phyloP scores from a whole-genome alignment of 2,329 filamentous ascomycete species.

The Hypoxylon sp. region DNA sequence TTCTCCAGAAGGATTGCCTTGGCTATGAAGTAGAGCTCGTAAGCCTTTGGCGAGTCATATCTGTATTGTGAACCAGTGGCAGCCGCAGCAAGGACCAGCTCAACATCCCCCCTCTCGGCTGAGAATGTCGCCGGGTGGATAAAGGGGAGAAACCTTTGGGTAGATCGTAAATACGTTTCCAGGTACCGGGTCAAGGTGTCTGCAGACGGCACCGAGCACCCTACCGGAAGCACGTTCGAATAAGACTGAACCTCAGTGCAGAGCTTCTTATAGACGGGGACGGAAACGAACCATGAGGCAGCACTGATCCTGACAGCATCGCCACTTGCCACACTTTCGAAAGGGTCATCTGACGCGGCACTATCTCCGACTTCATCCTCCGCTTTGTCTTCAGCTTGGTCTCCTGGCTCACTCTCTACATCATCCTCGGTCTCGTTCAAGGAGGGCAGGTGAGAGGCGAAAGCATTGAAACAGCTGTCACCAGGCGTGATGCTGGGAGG shows the following conservation, averaged over 20 bases:
- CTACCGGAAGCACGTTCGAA: slow-evolving; percentile 51
- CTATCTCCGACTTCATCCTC: slow-evolving; percentile 8
- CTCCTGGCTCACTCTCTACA: background rate
- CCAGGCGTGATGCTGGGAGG: background rate
- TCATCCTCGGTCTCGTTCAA: slow-evolving; percentile 10
- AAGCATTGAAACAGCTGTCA: slow-evolving; percentile 16
- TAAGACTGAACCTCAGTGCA: slow-evolving; percentile 17
- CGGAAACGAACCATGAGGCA: slow-evolving; percentile 33
- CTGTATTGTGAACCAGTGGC: slow-evolving; percentile 58
- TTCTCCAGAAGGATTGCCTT: slow-evolving; percentile 62
- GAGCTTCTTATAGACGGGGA: slow-evolving; percentile 19
- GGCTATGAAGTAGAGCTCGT: slow-evolving; percentile 64
- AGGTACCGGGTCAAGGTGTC: slow-evolving; percentile 57
- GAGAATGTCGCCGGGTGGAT: slow-evolving; percentile 58
- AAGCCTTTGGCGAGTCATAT: slow-evolving; percentile 59
- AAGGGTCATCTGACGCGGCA: background rate
- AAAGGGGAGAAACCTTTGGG: slow-evolving; percentile 60
- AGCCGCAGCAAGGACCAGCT: slow-evolving; percentile 59
- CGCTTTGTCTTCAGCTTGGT: background rate
- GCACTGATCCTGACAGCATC: too few relatives aligned
- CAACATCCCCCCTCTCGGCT: slow-evolving; percentile 53
- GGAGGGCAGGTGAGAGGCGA: slow-evolving; percentile 20
- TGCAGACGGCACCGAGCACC: slow-evolving; percentile 56
- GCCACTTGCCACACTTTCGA: background rate
- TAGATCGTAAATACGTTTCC: slow-evolving; percentile 59